Evolutionary conservation across 2,329 filamentous ascomycete species (phyloP).

Genomic region (Arthrobotrys pseudoclavata): DNA sequence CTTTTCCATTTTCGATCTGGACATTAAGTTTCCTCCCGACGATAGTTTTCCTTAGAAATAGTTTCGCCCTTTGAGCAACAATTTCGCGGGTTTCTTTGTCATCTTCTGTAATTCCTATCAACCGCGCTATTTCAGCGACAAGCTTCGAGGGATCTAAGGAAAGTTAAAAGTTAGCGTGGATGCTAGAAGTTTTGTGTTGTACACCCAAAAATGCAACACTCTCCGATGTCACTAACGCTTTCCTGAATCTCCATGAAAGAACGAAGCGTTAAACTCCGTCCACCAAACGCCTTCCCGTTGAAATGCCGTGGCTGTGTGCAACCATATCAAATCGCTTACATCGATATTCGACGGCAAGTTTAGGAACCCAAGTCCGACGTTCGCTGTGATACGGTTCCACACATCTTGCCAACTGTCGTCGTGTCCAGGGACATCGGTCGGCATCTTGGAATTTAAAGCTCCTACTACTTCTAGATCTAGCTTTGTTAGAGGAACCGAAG

Average conservation of each 20-base stretch:
- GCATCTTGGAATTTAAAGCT: constrained; percentile 22
- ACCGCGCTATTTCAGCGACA: constrained; percentile 40
- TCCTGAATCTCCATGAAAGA: constrained; percentile 46
- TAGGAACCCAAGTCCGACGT: constrained; percentile 47
- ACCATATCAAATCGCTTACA: constrained; percentile 49
- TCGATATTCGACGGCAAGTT: constrained; percentile 49
- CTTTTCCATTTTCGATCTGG: constrained; percentile 38
- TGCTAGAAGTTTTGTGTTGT: neutral
- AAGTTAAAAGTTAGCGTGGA: neutral
- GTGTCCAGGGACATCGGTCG: constrained; percentile 37
- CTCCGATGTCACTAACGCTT: constrained; percentile 31
- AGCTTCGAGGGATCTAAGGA: constrained; percentile 44
- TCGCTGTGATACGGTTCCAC: constrained; percentile 52
- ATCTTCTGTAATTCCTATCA: constrained; percentile 47
- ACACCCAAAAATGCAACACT: neutral
- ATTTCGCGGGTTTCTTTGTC: constrained; percentile 49
- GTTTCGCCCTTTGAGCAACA: constrained; percentile 32
- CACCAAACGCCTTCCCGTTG: constrained; percentile 33
- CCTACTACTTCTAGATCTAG: constrained; percentile 8
- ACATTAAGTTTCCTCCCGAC: constrained; percentile 48
- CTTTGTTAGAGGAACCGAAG: neutral
- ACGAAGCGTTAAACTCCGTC: constrained; percentile 55
- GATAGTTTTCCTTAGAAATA: constrained; percentile 47
- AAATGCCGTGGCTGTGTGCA: constrained; percentile 54
- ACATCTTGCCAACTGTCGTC: constrained; percentile 50